Evolutionary conservation across 225 moss, liverwort and hornwort species (phyloP), one percentile per base, ranked within the genome.

Genomic region (Antitrichia curtipendula): DNA sequence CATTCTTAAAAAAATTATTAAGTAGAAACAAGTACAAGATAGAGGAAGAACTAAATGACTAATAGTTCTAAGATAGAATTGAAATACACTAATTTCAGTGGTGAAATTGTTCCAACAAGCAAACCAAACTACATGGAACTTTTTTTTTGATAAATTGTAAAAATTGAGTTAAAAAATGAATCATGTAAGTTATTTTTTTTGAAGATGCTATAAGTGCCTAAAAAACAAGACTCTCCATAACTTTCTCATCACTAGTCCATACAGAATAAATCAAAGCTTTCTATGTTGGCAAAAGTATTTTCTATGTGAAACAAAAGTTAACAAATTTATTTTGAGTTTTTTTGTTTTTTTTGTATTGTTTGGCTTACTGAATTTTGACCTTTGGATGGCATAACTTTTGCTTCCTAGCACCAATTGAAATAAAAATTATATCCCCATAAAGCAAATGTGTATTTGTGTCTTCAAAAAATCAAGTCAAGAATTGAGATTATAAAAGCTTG

Each of bases 401-500:
- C 4, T n/a, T 11, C 4, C 2, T 20, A 20, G 6, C 3, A 11
- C 3, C 3, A 1, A 65, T 65, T 65, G 1, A 65, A n/a, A 20
- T 36, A n/a, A n/a, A 61, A n/a, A 20, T 6, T 6, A 20, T 20
- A 36, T 20, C 6, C 6, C 1, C 3, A 0, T 1, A 9, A 64
- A 64, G 9, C 18, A 18, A 17, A 34, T 64, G 14, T 64, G 1
- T 64, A 64, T 60, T 58, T 7, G 13, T 5, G 28, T 32, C 17
- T 63, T 63, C 19, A 65, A 20, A 34, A 65, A 65, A 36, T 65
- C 21, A 21, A 66, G 21, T n/a, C 21, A 66, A n/a, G 11, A n/a
- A 66, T 21, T n/a, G n/a, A n/a, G n/a, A n/a, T n/a, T n/a, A n/a
- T n/a, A n/a, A 0, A 0, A 63, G 5, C 7, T 0, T 66, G 1